Evolutionary conservation across 2,329 filamentous ascomycete genomes (phyloP).

Genomic region (Sporothrix sp.): DNA sequence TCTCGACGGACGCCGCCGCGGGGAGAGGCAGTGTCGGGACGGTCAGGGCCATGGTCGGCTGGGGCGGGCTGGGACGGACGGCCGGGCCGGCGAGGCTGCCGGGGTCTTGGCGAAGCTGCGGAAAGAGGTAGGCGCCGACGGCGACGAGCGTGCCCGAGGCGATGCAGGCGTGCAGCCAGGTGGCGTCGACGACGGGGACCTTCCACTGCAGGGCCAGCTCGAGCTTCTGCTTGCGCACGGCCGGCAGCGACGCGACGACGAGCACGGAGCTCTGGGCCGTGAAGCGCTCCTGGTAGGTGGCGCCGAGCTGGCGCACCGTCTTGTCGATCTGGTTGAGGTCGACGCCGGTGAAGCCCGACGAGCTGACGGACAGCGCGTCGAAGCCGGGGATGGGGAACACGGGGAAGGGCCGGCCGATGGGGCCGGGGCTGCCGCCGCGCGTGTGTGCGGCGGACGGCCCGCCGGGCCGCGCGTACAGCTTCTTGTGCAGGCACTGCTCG

Average conservation of each 20-base stretch:
- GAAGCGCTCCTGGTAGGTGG: slow-evolving; percentile 69
- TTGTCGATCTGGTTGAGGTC: slow-evolving; percentile 79
- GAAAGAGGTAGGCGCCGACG: slow-evolving; percentile 37
- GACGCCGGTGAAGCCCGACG: slow-evolving; percentile 72
- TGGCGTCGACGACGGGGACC: slow-evolving; percentile 69
- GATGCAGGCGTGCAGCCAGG: slow-evolving; percentile 83
- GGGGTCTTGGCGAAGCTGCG: slow-evolving; percentile 32
- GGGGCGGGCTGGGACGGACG: slow-evolving; percentile 10
- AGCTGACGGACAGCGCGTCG: slow-evolving; percentile 60
- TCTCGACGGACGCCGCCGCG: too few species aligned
- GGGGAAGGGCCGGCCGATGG: slow-evolving; percentile 68
- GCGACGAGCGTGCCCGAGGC: slow-evolving; percentile 41
- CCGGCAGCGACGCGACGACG: slow-evolving; percentile 52
- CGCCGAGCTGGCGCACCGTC: slow-evolving; percentile 66
- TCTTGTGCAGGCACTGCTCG: slow-evolving; percentile 75
- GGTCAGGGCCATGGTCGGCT: slow-evolving; percentile 9
- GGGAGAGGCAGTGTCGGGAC: slow-evolving; percentile 13
- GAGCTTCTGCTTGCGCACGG: slow-evolving; percentile 64
- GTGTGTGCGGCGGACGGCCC: slow-evolving; percentile 34
- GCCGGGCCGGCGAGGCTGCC: slow-evolving; percentile 9
- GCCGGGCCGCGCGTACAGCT: slow-evolving; percentile 57
- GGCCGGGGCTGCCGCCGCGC: slow-evolving; percentile 39
- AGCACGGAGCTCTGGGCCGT: slow-evolving; percentile 64
- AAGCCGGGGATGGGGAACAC: slow-evolving; percentile 62
- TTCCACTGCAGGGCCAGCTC: slow-evolving; percentile 63